Evolutionary conservation across 371 early-diverging fungal genomes (phyloP), one percentile per base, ranked within the genome.

Genomic region (Dichotomocladium elegans): DNA sequence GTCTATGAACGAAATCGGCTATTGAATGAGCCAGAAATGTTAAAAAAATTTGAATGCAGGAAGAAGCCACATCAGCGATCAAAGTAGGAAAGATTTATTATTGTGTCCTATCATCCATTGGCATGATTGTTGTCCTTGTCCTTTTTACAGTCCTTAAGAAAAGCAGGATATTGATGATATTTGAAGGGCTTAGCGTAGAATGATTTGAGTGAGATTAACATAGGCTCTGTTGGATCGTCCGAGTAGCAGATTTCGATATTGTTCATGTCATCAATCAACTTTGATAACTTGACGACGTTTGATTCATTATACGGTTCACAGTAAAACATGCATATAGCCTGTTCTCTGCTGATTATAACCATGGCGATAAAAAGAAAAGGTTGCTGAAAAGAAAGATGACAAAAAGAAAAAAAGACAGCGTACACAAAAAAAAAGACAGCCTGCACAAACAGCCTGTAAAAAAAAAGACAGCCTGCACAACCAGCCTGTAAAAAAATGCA

Each of bases 11-110:
- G 56, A 30, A 42, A 33, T 55, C 25, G 27, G 17, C 19, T 55
- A 41, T 55, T 55, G 42, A 55, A 55, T 55, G 56, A 55, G 8
- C 49, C 56, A 33, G 49, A 42, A 40, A 55, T 21, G n/a, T 55
- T 55, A 48, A 42, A 55, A 34, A 55, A 55, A 40, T 55, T 55
- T 48, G 47, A 55, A 41, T 48, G 56, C 42, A 55, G 56, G 41
- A 55, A 55, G 41, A 41, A 41, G 3, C n/a, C 3, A 41, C n/a
- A n/a, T 41, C 41, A 11, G n/a, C n/a, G n/a, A n/a, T n/a, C n/a
- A n/a, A n/a, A n/a, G n/a, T n/a, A n/a, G n/a, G n/a, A n/a, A n/a
- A n/a, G n/a, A n/a, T n/a, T n/a, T n/a, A n/a, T n/a, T n/a, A n/a
- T n/a, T n/a, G n/a, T n/a, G n/a, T n/a, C n/a, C n/a, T n/a, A n/a